Evolutionary conservation across 2,329 filamentous ascomycete genomes (phyloP).

Genomic region (Aspergillus nomiae): DNA sequence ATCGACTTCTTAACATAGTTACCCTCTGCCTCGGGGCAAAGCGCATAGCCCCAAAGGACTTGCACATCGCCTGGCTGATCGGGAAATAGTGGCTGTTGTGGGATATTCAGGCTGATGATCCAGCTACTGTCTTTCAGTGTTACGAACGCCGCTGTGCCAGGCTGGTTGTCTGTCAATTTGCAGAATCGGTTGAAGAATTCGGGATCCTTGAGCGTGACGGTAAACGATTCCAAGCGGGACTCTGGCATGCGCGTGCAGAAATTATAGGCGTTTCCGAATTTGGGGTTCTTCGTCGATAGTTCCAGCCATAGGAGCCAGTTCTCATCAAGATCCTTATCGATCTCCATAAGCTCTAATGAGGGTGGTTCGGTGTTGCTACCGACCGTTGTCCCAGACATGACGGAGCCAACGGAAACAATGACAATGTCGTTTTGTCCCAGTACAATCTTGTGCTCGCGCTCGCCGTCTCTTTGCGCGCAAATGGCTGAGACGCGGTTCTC

Average conservation of each 20-base stretch:
- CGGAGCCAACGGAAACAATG: conserved; percentile 43
- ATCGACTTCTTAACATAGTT: conserved; percentile 45
- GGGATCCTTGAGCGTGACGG: conserved; percentile 39
- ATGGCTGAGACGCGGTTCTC: conserved; percentile 28
- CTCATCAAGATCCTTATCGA: conserved; percentile 36
- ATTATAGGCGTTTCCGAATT: conserved; percentile 44
- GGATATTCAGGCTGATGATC: conserved; percentile 45
- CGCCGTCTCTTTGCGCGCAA: conserved; percentile 19
- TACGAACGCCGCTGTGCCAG: conserved; percentile 39
- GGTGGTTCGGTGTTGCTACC: conserved; percentile 36
- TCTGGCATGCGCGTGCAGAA: conserved; percentile 42
- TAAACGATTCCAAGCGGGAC: conserved; percentile 45
- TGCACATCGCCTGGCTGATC: conserved; percentile 36
- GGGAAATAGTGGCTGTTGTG: conserved; percentile 46
- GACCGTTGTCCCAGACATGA: conserved; percentile 38
- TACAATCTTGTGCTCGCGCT: conserved; percentile 22
- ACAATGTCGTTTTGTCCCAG: conserved; percentile 39
- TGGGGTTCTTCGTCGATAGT: conserved; percentile 37
- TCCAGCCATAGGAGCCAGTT: conserved; percentile 47
- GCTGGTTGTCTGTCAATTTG: conserved; percentile 33
- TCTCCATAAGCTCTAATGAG: conserved; percentile 25
- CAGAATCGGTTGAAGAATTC: conserved; percentile 32
- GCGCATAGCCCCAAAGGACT: conserved; percentile 45
- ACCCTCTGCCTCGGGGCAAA: conserved; percentile 40
- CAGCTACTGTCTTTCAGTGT: conserved; percentile 44